Evolutionary conservation across 768 basidiomycete genomes (phyloP), one percentile per base, ranked within the genome.

Genomic region (Boletus reticulatus): DNA sequence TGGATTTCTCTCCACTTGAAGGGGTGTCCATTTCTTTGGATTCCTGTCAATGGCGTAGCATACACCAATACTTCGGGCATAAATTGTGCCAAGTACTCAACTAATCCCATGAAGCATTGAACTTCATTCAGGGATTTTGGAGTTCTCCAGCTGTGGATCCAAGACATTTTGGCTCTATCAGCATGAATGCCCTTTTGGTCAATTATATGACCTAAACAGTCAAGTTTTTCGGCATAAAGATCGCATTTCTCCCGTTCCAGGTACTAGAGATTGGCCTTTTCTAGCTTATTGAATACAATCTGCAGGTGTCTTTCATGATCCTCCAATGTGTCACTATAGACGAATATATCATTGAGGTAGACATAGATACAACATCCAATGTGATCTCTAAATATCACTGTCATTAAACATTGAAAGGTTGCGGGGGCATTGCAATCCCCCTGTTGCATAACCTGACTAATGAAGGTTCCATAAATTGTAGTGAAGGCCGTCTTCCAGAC

Each of bases 281-380:
- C 17, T 2, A 39, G n/a, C 0, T n/a, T 0, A 4, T 39, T 0
- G 0, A 39, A 39, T n/a, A n/a, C 10, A 9, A 39, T n/a, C 4
- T 11, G 16, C 16, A 37, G 38, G 4, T 39, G 38, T 7, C 7
- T 16, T 11, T 29, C 8, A 8, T 29, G 24, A 24, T 24, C 24
- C 24, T 24, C 24, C 24, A 24, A 24, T 24, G 24, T 24, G 24
- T 24, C 5, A 4, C 24, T 27, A 8, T 27, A 27, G 27, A 27
- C 7, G 7, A 27, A 27, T 27, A 27, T 27, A 27, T 27, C 6
- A 7, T 27, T 7, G 6, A 27, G 24, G 6, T 27, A 27, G 4
- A 27, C 6, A 27, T 38, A 38, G n/a, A n/a, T n/a, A 39, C 17
- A 39, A n/a, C 5, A 1, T 9, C n/a, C n/a, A n/a, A 39, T n/a